Evolutionary conservation across 2,329 filamentous ascomycete species (phyloP).

Genomic region (Blastomyces percursus): DNA sequence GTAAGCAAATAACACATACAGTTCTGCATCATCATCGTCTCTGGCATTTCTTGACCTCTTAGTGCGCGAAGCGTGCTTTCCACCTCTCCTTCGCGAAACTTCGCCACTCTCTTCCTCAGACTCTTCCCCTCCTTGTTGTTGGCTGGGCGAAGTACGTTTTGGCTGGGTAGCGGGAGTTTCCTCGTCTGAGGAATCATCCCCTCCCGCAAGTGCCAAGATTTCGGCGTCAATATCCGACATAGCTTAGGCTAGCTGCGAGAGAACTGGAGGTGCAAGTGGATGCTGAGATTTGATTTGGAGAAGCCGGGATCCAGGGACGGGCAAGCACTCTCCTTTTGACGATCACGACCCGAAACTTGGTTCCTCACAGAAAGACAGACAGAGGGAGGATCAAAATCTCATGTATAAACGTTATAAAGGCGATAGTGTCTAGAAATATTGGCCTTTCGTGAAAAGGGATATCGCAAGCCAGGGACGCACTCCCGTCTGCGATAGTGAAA

Average conservation of each 20-base stretch:
- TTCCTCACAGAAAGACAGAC: neutral
- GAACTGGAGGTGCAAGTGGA: neutral
- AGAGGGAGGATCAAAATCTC: neutral
- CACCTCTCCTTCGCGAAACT: constrained; percentile 40
- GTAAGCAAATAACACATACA: constrained; percentile 49
- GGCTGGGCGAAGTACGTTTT: constrained; percentile 40
- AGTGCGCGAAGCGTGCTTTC: constrained; percentile 29
- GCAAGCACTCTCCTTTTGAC: neutral
- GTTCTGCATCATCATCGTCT: constrained; percentile 62
- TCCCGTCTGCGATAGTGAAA: neutral
- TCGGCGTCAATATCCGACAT: constrained; percentile 93
- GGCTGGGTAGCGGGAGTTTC: constrained; percentile 43
- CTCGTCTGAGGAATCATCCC: constrained; percentile 46
- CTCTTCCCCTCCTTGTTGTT: constrained; percentile 35
- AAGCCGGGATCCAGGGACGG: neutral
- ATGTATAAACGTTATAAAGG: neutral
- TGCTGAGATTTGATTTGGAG: constrained; percentile 12
- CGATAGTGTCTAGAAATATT: neutral
- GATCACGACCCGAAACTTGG: neutral
- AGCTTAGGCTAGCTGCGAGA: constrained; percentile 36
- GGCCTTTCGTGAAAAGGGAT: neutral
- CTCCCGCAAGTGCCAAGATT: constrained; percentile 82
- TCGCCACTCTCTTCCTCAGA: constrained; percentile 33
- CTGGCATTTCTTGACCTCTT: constrained; percentile 47
- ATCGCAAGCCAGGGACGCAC: neutral